A percentile compares a stretch with the other conserved stretches of the same genome.
Conservation (phyloP, 495 filamentous ascomycete species). For the Hypoxylon trugodes region DNA sequence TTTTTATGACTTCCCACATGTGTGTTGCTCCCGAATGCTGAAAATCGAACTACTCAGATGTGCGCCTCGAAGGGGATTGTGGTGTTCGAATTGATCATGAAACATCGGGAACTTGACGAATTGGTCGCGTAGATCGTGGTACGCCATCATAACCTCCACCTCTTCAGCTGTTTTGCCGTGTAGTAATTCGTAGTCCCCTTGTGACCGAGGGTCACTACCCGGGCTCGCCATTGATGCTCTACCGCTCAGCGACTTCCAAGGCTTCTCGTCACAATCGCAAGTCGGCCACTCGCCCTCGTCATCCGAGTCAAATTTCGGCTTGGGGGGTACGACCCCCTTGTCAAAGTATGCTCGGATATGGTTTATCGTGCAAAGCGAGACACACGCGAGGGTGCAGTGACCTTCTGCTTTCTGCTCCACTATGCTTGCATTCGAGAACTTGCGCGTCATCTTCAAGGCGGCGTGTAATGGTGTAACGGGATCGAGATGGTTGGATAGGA, state of each 20-base stretch:
- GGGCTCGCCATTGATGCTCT: not conserved
- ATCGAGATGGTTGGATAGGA: slow-evolving; percentile 66
- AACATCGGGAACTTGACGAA: slow-evolving; percentile 10
- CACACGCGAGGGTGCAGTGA: slow-evolving; percentile 52
- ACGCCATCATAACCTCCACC: slow-evolving; percentile 8
- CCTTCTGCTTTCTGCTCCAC: slow-evolving; percentile 56
- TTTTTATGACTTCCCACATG: slow-evolving; percentile 4
- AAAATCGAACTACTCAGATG: not conserved
- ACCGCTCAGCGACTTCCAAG: slow-evolving; percentile 40
- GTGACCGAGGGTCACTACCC: not conserved
- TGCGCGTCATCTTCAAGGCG: slow-evolving; percentile 61
- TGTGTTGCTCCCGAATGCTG: not conserved
- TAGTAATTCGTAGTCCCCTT: not conserved
- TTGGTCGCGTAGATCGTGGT: slow-evolving; percentile 3
- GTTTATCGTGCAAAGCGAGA: slow-evolving; percentile 50
- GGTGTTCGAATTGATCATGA: not conserved
- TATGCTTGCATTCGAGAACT: slow-evolving; percentile 56
- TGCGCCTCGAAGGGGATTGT: slow-evolving; percentile 9
- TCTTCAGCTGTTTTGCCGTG: slow-evolving; percentile 23
- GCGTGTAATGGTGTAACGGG: slow-evolving; percentile 65
- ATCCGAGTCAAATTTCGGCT: slow-evolving; percentile 41
- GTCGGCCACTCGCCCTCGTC: slow-evolving; percentile 49
- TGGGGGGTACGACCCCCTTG: slow-evolving; percentile 51
- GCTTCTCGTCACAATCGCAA: slow-evolving; percentile 50
- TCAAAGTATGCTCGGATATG: slow-evolving; percentile 51